A percentile compares a stretch with the other conserved stretches of the same genome.
phyloP scores from a whole-genome alignment of 2,329 filamentous ascomycete species.

The Diaporthe vaccinii region DNA sequence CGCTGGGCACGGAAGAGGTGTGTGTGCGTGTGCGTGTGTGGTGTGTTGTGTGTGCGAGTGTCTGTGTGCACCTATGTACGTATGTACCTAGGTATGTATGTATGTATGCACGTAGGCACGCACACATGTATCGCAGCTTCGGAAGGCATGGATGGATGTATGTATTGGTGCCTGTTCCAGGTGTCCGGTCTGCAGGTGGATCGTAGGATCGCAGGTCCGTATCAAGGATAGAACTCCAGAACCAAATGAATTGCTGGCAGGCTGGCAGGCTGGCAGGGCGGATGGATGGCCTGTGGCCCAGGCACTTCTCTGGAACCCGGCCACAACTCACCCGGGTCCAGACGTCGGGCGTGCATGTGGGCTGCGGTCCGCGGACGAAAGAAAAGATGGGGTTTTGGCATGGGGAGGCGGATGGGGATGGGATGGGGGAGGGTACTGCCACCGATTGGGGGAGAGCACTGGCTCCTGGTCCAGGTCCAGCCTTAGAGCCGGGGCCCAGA shows the following conservation, averaged over 20 bases:
- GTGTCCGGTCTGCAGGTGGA: conserved; percentile 29
- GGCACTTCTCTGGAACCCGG: conserved; percentile 10
- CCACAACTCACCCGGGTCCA: conserved; percentile 18
- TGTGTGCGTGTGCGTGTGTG: background rate
- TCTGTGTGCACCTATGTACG: background rate
- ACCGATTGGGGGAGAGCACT: conserved; percentile 19
- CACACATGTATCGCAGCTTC: background rate
- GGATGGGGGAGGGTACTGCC: conserved; percentile 13
- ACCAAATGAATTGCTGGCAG: conserved; percentile 18
- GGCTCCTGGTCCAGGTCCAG: conserved; percentile 20
- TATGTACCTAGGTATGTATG: background rate
- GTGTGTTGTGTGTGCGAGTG: background rate
- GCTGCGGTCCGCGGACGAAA: conserved; percentile 28
- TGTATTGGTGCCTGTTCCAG: conserved; percentile 21
- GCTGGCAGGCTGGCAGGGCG: background rate
- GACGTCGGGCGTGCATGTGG: conserved; percentile 30
- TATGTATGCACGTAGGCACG: background rate
- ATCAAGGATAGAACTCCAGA: conserved; percentile 16
- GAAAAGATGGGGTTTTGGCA: conserved; percentile 25
- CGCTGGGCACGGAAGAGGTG: background rate
- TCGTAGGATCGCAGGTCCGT: conserved; percentile 23
- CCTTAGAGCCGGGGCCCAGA: conserved; percentile 25
- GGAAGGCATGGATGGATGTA: background rate
- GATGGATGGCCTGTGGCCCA: conserved; percentile 25
- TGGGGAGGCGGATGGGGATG: conserved; percentile 7